Evolutionary conservation across 495 filamentous ascomycete species (phyloP).

Genomic region (Podospora pseudocomata): DNA sequence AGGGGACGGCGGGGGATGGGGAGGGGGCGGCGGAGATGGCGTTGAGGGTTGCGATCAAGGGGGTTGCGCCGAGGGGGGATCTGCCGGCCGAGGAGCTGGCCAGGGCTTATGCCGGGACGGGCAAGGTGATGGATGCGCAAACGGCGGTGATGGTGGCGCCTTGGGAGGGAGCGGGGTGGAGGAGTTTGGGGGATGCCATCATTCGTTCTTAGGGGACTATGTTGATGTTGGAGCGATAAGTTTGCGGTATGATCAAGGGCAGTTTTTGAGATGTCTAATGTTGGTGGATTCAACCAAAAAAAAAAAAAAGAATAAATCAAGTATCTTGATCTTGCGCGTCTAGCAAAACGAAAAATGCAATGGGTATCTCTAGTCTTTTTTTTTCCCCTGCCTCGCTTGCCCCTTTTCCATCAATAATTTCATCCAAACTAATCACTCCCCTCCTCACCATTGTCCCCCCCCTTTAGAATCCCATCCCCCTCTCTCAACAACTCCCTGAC

Average conservation of each 20-base stretch:
- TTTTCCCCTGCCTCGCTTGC: background rate
- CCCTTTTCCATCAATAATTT: background rate
- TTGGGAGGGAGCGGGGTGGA: conserved; percentile 68
- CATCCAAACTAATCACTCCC: background rate
- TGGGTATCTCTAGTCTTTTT: background rate
- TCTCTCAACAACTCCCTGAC: conserved; percentile 49
- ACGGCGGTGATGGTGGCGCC: conserved; percentile 76
- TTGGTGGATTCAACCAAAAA: background rate
- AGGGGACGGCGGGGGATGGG: conserved; percentile 46
- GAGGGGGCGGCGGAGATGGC: conserved; percentile 73
- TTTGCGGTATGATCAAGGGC: background rate
- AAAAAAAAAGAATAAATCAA: background rate
- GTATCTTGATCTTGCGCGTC: background rate
- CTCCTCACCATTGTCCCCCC: background rate
- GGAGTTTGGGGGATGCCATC: conserved; percentile 35
- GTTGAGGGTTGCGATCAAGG: conserved; percentile 67
- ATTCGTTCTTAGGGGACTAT: conserved; percentile 15
- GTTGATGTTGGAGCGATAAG: background rate
- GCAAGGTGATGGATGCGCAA: conserved; percentile 67
- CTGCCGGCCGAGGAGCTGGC: conserved; percentile 67
- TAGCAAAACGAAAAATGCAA: background rate
- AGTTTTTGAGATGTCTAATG: background rate
- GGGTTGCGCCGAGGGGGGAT: conserved; percentile 64
- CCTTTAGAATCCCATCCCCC: conserved; percentile 36
- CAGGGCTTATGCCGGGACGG: conserved; percentile 71